Conservation (phyloP, 257 asterid genomes). For the Solanum okadae region DNA sequence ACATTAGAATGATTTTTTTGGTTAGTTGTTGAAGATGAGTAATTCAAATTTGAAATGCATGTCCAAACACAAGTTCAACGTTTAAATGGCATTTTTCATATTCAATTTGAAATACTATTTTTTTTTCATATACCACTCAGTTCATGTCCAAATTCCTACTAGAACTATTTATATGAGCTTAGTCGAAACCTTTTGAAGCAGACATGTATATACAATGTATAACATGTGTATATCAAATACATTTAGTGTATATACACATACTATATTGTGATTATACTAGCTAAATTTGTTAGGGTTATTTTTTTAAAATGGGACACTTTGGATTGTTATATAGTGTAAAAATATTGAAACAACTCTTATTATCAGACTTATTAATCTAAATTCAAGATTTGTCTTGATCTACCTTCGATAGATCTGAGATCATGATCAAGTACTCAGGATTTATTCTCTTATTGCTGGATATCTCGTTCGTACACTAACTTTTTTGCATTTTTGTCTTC, state of each 20-base stretch:
- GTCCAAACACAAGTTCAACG: background rate
- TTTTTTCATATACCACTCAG: background rate
- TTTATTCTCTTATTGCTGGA: background rate
- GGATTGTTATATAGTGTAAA: background rate
- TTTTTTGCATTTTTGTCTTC: background rate
- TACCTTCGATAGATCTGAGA: background rate
- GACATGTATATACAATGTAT: background rate
- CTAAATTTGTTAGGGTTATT: background rate
- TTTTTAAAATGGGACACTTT: background rate
- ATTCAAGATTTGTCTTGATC: background rate
- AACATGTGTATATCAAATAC: background rate
- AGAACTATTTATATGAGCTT: background rate
- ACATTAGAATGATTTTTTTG: background rate
- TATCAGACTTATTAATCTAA: background rate
- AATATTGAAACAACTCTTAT: background rate
- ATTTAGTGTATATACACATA: background rate
- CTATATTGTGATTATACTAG: background rate
- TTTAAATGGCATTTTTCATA: background rate
- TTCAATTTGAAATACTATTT: background rate
- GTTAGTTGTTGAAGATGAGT: background rate
- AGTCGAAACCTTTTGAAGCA: background rate
- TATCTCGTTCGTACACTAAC: background rate
- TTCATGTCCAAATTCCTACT: background rate
- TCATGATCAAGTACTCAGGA: background rate
- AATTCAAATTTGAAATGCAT: background rate